Conservation (phyloP, 2,329 filamentous ascomycete species). For the Xylariales sp. region DNA sequence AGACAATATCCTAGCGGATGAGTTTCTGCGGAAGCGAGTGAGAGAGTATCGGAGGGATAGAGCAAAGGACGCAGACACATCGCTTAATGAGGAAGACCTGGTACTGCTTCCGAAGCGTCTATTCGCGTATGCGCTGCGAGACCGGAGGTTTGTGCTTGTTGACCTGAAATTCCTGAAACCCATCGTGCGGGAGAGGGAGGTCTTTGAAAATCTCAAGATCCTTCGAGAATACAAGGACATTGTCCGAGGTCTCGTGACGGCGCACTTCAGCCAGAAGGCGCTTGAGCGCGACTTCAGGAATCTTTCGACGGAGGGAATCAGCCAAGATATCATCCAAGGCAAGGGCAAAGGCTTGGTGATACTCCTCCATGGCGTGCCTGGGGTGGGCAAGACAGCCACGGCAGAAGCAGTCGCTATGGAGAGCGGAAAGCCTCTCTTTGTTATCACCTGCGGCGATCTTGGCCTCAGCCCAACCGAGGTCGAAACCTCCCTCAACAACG, state of each 20-base stretch:
- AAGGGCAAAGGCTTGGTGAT: slow-evolving; percentile 11
- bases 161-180: slow-evolving; percentile 29
- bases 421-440: slow-evolving; percentile 11
- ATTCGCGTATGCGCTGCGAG: slow-evolving; percentile 35
- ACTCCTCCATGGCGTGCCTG: slow-evolving; percentile 9
- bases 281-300: slow-evolving; percentile 27
- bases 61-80: slow-evolving; percentile 20
- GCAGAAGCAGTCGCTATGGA: slow-evolving; percentile 9
- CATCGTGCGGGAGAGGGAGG: slow-evolving; percentile 26
- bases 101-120: slow-evolving; percentile 35
- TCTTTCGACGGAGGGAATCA: slow-evolving; percentile 18
- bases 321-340: slow-evolving; percentile 18
- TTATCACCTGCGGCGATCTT: slow-evolving; percentile 13
- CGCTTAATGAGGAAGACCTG: slow-evolving; percentile 22
- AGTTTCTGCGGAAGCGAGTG: slow-evolving; percentile 27
- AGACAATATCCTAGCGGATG: slow-evolving; percentile 26
- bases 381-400: slow-evolving; percentile 6
- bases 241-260: slow-evolving; percentile 33
- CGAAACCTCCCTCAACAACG: slow-evolving; percentile 7
- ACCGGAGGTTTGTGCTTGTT: slow-evolving; percentile 33
- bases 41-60: slow-evolving; percentile 30
- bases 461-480: slow-evolving; percentile 9
- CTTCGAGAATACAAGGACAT: slow-evolving; percentile 36
- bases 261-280: slow-evolving; percentile 35
- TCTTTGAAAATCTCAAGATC: slow-evolving; percentile 35